These are phyloP conservation scores for Scutellaria galericulata DNA, from an alignment of 257 asterid species.

Conservation along the genomic window DNA sequence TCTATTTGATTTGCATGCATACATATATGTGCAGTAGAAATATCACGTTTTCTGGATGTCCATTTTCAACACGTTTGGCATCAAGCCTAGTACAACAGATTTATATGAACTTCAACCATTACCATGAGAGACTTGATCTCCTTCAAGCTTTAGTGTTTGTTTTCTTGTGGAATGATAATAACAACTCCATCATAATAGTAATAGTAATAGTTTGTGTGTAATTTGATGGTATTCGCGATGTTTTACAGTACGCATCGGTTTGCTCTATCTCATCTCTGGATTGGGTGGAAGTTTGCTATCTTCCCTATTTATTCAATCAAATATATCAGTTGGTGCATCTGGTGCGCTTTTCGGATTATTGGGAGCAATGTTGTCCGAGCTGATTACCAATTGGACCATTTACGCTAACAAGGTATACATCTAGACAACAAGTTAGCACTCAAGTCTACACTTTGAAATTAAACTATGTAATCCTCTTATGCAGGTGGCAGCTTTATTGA, in stretches of 20 bases:
- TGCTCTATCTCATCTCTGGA: slow-evolving; percentile 81
- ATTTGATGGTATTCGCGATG: background rate
- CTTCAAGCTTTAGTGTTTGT: too few relatives aligned
- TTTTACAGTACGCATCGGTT: slow-evolving; percentile 66
- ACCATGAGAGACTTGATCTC: too few relatives aligned
- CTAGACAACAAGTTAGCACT: slow-evolving; percentile 7
- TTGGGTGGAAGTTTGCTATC: slow-evolving; percentile 87
- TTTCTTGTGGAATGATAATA: background rate
- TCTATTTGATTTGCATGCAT: too few relatives aligned
- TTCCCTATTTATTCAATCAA: slow-evolving; percentile 74
- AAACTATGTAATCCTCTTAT: slow-evolving; percentile 1
- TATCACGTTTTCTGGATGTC: too few relatives aligned
- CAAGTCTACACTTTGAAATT: background rate
- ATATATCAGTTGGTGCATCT: slow-evolving; percentile 93
- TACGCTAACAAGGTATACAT: slow-evolving; percentile 75
- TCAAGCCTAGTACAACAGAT: too few relatives aligned
- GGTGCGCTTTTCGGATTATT: slow-evolving; percentile 91
- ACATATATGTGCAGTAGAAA: too few relatives aligned
- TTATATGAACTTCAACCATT: too few relatives aligned
- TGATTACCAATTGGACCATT: slow-evolving; percentile 84
- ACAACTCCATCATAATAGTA: background rate
- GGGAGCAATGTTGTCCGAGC: slow-evolving; percentile 91
- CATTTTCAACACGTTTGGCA: too few relatives aligned
- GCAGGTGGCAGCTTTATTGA: slow-evolving; percentile 67
- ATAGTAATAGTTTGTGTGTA: background rate